Evolutionary conservation across 2,329 filamentous ascomycete species (phyloP), one percentile per base, ranked within the genome.

Genomic region (Fusarium liriodendri): DNA sequence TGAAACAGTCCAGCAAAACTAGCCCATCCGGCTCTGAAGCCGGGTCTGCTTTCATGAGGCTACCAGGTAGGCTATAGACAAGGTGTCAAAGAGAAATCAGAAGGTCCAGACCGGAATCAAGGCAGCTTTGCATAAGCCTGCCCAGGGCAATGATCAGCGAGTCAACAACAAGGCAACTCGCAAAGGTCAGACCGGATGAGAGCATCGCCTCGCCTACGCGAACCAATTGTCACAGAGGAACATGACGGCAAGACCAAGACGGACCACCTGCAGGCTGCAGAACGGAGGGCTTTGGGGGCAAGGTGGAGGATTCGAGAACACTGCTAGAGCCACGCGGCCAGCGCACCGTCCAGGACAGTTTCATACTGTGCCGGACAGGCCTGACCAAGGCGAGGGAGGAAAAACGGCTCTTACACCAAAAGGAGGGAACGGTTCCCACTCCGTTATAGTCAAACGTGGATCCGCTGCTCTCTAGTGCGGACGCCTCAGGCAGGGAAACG

Each of bases 281-380:
- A 68, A 73, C 61, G 67, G 71, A 72, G 65, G 62, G 50, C 61
- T 62, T 72, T 67, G 58, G 50, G 57, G 61, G 64, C 52, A 70
- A 57, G 61, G 64, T 42, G 61, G 69, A 47, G 62, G 58, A 45
- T 47, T 67, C 33, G 67, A 72, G 67, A 66, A 58, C 27, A 27
- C 62, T 64, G 52, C 57, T 38, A 66, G 66, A 67, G 67, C 69
- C 73, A 50, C 69, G 71, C 69, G 69, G 73, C 60, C 69, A 50
- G 63, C 52, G 74, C 62, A 67, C 62, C 58, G 59, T 61, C 32
- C 57, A 57, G 29, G 47, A 68, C 75, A 69, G 69, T 77, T 71
- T 64, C 60, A 62, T 74, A 77, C 73, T 76, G 71, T 77, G 69
- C 55, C 25, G 38, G 67, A 62, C 64, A 62, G 69, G 66, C 62